Percentiles rank a stretch among this genome's conserved stretches.
Conservation (phyloP, 768 basidiomycete genomes). For the Podaxis sp. region DNA sequence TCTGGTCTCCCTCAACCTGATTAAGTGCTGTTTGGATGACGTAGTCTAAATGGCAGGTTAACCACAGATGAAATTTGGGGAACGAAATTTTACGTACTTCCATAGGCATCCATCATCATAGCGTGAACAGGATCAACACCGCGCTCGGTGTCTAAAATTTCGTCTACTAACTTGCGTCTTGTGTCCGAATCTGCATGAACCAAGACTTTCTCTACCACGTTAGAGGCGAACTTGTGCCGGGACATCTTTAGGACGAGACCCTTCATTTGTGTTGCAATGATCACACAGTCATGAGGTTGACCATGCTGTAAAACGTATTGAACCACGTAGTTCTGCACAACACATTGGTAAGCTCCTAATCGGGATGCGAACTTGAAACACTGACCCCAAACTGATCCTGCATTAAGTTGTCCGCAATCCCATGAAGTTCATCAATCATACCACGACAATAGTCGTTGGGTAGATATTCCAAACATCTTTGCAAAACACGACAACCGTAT, state of each 20-base stretch:
- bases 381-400: conserved; percentile 88
- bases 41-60: conserved; percentile 52
- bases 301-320: conserved; percentile 91
- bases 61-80: background rate
- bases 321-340: conserved; percentile 82
- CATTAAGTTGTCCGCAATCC: conserved; percentile 67
- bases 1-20: conserved; percentile 69
- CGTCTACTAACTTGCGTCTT: conserved; percentile 70
- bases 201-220: conserved; percentile 92
- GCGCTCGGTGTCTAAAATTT: conserved; percentile 55
- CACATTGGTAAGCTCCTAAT: background rate
- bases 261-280: conserved; percentile 63
- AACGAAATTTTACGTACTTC: conserved; percentile 52
- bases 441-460: conserved; percentile 61
- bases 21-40: conserved; percentile 77
- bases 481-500: conserved; percentile 93
- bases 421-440: conserved; percentile 80
- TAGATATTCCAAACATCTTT: conserved; percentile 86
- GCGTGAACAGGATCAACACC: conserved; percentile 66
- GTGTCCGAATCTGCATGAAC: conserved; percentile 58
- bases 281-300: conserved; percentile 57
- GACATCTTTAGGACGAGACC: conserved; percentile 80
- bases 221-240: conserved; percentile 90
- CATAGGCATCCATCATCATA: conserved; percentile 86
- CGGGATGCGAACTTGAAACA: conserved; percentile 7